A percentile compares a stretch with the other conserved stretches of the same genome.
Evolutionary conservation across 495 filamentous ascomycete genomes (phyloP).

Genomic region (Hyaloscypha hepaticicola): DNA sequence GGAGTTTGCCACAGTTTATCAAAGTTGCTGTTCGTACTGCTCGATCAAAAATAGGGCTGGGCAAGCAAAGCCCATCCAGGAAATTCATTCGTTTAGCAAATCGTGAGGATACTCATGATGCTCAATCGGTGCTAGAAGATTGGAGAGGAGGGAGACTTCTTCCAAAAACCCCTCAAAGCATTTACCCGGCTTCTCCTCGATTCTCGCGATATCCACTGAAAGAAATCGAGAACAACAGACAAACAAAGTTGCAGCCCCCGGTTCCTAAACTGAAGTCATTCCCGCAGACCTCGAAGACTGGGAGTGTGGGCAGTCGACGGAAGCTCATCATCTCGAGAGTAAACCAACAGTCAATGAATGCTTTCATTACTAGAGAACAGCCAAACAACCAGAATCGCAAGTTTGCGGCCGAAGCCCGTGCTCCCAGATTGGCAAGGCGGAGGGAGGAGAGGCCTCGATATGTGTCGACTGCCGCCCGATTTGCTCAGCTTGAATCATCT

Average conservation of each 20-base stretch:
- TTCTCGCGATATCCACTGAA: constrained; percentile 1
- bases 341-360: constrained; percentile 14
- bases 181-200: too few species aligned
- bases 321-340: constrained; percentile 11
- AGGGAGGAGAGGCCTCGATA: not conserved
- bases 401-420: not conserved
- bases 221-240: constrained; percentile 21
- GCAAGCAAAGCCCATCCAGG: constrained; percentile 68
- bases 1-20: constrained; percentile 74
- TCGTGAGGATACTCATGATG: constrained; percentile 72
- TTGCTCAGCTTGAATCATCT: constrained; percentile 51
- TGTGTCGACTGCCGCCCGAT: constrained; percentile 29
- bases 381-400: constrained; percentile 4
- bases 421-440: not conserved
- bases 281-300: constrained; percentile 27
- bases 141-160: constrained; percentile 74
- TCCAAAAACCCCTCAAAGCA: constrained; percentile 6
- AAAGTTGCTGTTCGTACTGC: constrained; percentile 73
- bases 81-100: constrained; percentile 76
- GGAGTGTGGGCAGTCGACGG: constrained; percentile 19
- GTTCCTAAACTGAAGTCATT: constrained; percentile 15
- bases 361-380: constrained; percentile 17
- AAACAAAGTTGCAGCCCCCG: constrained; percentile 21
- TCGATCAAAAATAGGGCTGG: constrained; percentile 57
- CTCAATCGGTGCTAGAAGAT: constrained; percentile 59